Conservation (phyloP, 768 basidiomycete genomes). For the Naematelia aurantialba region DNA sequence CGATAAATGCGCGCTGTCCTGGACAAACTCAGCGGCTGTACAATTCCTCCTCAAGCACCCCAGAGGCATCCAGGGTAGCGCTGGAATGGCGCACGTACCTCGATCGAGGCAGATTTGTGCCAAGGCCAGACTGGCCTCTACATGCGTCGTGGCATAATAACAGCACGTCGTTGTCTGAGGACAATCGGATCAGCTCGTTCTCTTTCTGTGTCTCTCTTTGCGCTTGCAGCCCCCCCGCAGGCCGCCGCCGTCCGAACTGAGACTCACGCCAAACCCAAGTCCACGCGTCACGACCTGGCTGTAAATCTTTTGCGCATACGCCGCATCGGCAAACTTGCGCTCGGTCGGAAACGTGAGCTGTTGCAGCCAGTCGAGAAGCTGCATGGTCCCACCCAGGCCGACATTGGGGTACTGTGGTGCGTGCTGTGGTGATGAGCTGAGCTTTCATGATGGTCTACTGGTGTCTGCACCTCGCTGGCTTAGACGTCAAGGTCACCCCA, state of each 20-base stretch:
- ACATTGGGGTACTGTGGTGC: slow-evolving; percentile 64
- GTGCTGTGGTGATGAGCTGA: too few relatives aligned
- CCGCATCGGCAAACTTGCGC: slow-evolving; percentile 64
- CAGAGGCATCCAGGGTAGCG: neutral
- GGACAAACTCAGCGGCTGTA: slow-evolving; percentile 1
- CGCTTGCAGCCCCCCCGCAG: too few relatives aligned
- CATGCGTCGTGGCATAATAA: slow-evolving; percentile 80
- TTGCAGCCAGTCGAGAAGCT: slow-evolving; percentile 84
- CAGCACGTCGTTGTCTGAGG: slow-evolving; percentile 85
- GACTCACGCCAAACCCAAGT: slow-evolving; percentile 70
- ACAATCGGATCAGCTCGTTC: too few relatives aligned
- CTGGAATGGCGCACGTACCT: slow-evolving; percentile 53
- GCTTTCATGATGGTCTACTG: too few relatives aligned
- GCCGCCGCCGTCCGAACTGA: too few relatives aligned
- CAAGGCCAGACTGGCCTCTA: slow-evolving; percentile 72
- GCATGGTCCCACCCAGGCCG: slow-evolving; percentile 65
- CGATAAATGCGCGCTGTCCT: slow-evolving; percentile 46
- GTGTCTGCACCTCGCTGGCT: slow-evolving; percentile 2
- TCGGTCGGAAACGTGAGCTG: slow-evolving; percentile 86
- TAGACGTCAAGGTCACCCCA: too few relatives aligned
- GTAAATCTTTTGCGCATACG: slow-evolving; percentile 70
- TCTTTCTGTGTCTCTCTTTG: too few relatives aligned
- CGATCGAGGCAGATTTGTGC: slow-evolving; percentile 67
- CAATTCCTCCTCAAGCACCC: neutral
- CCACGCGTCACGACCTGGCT: slow-evolving; percentile 65